Evolutionary conservation across 2,329 filamentous ascomycete species (phyloP), one percentile per base, ranked within the genome.

Genomic region (Tolypocladium tundrense): DNA sequence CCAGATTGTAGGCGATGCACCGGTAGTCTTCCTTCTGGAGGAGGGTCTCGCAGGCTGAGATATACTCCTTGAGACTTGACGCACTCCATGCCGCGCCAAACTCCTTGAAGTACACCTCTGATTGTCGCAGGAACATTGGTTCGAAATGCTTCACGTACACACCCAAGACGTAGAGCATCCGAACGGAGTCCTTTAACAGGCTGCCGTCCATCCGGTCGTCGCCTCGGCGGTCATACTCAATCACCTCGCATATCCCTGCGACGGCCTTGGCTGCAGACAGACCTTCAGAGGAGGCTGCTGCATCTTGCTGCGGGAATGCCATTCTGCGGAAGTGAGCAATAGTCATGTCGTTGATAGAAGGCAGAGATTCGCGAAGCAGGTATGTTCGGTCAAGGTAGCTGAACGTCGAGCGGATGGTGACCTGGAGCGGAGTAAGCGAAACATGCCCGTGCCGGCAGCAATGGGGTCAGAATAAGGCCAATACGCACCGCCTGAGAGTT

Each of bases 381-480:
- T 91, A 97, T 2, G 91, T 90, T 61, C 94, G 86, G 70, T 99
- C 93, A 63, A 99, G 81, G 68, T 92, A 99, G 75, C 91, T 96
- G 73, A 97, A 97, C 43, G 95, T 88, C 62, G 89, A 93, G 54
- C 91, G 85, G 56, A 99, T 83, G 16, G 87, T 86, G 63, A 86
- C 82, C 86, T 91, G 41, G 50, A 35, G 40, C 21, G 3, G 31
- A 14, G 53, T 61, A 19, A 61, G 60, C 51, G 11, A 35, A 21
- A 53, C 6, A 7, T 24, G 24, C 8, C 48, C 48, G 14, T 9
- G 48, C 8, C 27, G 2, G 16, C 31, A 9, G 27, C 48, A 16
- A 13, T 10, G 6, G 10, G 9, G 11, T 4, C 16, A 5, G 11
- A 5, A 13, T 19, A 7, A 11, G 48, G 31, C 3, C 2, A 14